Evolutionary conservation across 805 yeast species (phyloP), one percentile per base, ranked within the genome.

Genomic region (Sungouiella thailandica): DNA sequence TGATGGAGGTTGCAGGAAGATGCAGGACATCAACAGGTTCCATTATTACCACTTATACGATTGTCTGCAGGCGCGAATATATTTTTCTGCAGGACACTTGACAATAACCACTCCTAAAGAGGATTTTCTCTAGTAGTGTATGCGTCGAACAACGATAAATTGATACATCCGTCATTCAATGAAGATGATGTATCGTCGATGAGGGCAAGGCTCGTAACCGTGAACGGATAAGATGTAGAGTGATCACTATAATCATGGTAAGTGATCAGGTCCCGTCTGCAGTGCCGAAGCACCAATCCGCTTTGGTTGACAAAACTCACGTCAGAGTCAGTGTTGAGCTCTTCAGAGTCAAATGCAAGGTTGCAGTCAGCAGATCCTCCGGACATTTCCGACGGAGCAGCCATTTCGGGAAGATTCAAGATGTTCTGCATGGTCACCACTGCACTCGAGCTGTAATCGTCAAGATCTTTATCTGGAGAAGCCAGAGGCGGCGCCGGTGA

Each of bases 71-170:
- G n/a, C n/a, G n/a, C n/a, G n/a, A n/a, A n/a, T n/a, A n/a, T n/a
- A n/a, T n/a, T n/a, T n/a, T n/a, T n/a, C n/a, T n/a, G n/a, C n/a
- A n/a, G n/a, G n/a, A n/a, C n/a, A n/a, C n/a, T n/a, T n/a, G n/a
- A n/a, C n/a, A n/a, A n/a, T n/a, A n/a, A n/a, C n/a, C n/a, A n/a
- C n/a, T n/a, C 25, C 36, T 39, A 59, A 19, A 64, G 57, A 2
- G 69, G 70, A 31, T 67, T 67, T 41, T 66, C 71, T 35, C 51
- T 57, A 2, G 67, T 65, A 14, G 61, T 55, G 41, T 57, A 66
- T 0, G 70, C 68, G 35, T 64, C 70, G 30, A 67, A 62, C 20
- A 63, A 44, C 44, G 60, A 67, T 11, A 67, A 47, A 40, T 49
- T 66, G 15, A 68, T 59, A 9, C 71, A 67, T 34, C 71, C 72